phyloP scores from a whole-genome alignment of 805 yeast genomes.

The Kregervanrija pseudodelftensis region DNA sequence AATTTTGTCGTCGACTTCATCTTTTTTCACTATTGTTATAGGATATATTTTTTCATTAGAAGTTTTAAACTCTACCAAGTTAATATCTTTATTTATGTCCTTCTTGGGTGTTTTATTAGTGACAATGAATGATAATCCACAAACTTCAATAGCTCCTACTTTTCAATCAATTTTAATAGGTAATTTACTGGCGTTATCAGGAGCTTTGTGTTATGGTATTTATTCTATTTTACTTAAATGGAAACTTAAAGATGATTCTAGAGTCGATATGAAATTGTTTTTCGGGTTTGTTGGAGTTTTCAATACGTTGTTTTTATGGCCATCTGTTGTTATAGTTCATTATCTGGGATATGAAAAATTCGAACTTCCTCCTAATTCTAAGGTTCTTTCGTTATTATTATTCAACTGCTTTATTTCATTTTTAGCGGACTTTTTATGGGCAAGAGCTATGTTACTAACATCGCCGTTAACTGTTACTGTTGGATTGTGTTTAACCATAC shows the following conservation, averaged over 20 bases:
- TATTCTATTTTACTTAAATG: conserved; percentile 80
- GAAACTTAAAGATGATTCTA: conserved; percentile 63
- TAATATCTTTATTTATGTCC: conserved; percentile 63
- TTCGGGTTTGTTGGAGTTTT: conserved; percentile 93
- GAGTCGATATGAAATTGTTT: conserved; percentile 78
- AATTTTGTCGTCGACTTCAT: conserved; percentile 83
- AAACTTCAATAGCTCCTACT: conserved; percentile 23
- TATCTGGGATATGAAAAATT: conserved; percentile 59
- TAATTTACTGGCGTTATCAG: conserved; percentile 68
- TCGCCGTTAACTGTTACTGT: conserved; percentile 94
- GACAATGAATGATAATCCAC: conserved; percentile 53
- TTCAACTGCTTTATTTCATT: conserved; percentile 74
- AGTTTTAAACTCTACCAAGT: conserved; percentile 52
- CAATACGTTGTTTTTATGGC: conserved; percentile 74
- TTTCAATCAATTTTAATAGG: conserved; percentile 43
- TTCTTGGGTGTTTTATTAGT: conserved; percentile 76
- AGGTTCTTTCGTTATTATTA: conserved; percentile 46
- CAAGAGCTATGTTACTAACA: conserved; percentile 86
- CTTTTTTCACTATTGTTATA: conserved; percentile 82
- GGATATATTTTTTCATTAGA: conserved; percentile 74
- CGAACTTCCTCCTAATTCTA: conserved; percentile 54
- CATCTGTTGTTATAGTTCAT: conserved; percentile 63
- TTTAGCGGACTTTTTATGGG: conserved; percentile 91
- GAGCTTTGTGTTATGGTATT: conserved; percentile 87
- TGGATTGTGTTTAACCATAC: conserved; percentile 88